Base-by-base conservation (phyloP, 2,329 filamentous ascomycete species). In the Beauveria brongniartii region DNA sequence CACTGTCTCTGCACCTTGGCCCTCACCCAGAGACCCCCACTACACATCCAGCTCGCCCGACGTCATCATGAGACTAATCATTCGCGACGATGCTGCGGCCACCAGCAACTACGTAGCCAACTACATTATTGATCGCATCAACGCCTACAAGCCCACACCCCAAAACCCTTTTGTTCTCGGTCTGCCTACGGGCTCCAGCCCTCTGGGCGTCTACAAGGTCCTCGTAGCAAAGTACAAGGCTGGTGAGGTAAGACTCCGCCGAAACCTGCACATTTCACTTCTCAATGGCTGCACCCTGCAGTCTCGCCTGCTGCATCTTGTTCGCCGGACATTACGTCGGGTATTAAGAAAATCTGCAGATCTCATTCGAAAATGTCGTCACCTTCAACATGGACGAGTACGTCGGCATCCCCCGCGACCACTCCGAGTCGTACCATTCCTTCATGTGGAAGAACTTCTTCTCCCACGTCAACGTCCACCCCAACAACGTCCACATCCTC, bases 301-400 rank as follows among this genome's bases (percentile, higher is more conserved):
- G 34, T 37, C 12, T 37, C 34, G 34, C 34, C 34, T 37, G 12
- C 12, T 37, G 12, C 34, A 37, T 37, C 34, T 37, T 37, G 5
- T 37, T 37, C 34, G 34, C 34, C 34, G 34, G 34, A 37, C 12
- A 37, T 43, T n/a, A 55, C 52, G 55, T 37, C n/a, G 34, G 34
- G 14, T 37, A 37, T 37, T 37, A 37, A 37, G 34, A 12, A 37
- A 14, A 9, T 7, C 30, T 50, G 71, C 71, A 90, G 70, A 86
- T 95, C 69, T 93, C 90, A 1, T 95, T 95, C 72, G 86, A 88
- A 70, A 84, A 95, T 87, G 90, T 95, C 69, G 83, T 94, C 70
- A 95, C 91, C 28, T 95, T 95, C 80, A 94, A 94, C 75, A 94
- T 94, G 91, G 91, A 95, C 75, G 91, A 95, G 76, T 95, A 95